These are phyloP conservation scores for Crucibulum laeve DNA, from an alignment of 768 basidiomycete species.

Conservation along the genomic window DNA sequence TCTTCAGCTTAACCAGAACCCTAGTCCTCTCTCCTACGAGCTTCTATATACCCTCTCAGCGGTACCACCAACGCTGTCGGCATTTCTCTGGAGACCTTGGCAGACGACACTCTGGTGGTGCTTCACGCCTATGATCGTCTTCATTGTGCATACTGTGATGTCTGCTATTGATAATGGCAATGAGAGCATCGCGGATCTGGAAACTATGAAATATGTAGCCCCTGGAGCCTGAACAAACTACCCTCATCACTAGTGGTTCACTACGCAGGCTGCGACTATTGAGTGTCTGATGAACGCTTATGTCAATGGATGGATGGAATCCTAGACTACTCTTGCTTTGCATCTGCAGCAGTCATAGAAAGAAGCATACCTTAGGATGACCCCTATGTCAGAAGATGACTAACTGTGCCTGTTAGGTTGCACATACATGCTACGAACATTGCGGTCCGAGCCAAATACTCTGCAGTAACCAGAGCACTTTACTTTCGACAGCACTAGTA, in stretches of 20 bases:
- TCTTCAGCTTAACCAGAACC: conserved; percentile 18
- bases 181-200: conserved; percentile 43
- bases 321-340: no score
- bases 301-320: no score
- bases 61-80: conserved; percentile 42
- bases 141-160: conserved; percentile 39
- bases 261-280: no score
- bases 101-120: conserved; percentile 54
- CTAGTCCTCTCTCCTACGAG: conserved; percentile 28
- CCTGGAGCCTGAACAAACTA: conserved; percentile 41
- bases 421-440: no score
- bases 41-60: conserved; percentile 29
- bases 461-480: no score
- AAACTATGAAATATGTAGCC: conserved; percentile 49
- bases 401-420: no score
- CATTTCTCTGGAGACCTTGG: conserved; percentile 47
- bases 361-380: no score
- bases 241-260: not conserved
- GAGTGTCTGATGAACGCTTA: no score
- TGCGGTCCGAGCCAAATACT: no score
- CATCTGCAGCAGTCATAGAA: no score
- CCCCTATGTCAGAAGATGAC: no score
- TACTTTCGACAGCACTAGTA: no score
- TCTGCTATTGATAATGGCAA: conserved; percentile 39
- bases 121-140: conserved; percentile 36